A percentile compares a stretch with the other conserved stretches of the same genome.
phyloP scores from a whole-genome alignment of 1,284 basidiomycete genomes.

The Cryptococcus sp. region DNA sequence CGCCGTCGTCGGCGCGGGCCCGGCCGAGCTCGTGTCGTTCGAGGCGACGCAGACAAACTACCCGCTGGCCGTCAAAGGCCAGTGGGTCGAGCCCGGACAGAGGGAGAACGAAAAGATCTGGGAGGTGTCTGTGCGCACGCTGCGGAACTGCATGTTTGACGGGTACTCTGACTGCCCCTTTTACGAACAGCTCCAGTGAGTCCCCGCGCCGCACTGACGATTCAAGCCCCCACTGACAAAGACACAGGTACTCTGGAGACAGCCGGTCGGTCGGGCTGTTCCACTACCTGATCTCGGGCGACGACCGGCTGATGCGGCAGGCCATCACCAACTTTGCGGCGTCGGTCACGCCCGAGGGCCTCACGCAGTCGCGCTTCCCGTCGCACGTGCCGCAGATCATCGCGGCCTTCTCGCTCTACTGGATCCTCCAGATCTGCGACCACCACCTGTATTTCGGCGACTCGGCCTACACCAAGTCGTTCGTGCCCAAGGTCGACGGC shows the following conservation, averaged over 20 bases:
- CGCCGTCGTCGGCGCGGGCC: neutral
- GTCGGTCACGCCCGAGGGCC: slow-evolving; percentile 27
- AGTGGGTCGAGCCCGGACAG: slow-evolving; percentile 22
- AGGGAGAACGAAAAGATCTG: slow-evolving; percentile 20
- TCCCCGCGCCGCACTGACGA: neutral
- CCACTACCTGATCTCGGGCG: slow-evolving; percentile 31
- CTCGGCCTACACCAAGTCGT: slow-evolving; percentile 10
- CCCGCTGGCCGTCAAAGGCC: slow-evolving; percentile 22
- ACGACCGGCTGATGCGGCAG: slow-evolving; percentile 29
- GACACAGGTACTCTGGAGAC: slow-evolving; percentile 28
- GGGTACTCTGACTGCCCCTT: slow-evolving; percentile 37
- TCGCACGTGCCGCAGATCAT: slow-evolving; percentile 32
- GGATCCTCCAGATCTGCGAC: slow-evolving; percentile 25
- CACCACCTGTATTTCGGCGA: slow-evolving; percentile 28
- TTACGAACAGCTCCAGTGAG: slow-evolving; percentile 34
- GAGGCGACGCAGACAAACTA: slow-evolving; percentile 29
- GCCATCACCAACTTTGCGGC: slow-evolving; percentile 26
- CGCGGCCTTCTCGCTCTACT: slow-evolving; percentile 31
- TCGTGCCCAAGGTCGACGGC: slow-evolving; percentile 26
- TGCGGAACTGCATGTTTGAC: slow-evolving; percentile 37
- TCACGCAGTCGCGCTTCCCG: slow-evolving; percentile 29
- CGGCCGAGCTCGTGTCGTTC: slow-evolving; percentile 15
- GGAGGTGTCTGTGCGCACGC: slow-evolving; percentile 27
- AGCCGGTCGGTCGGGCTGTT: slow-evolving; percentile 28
- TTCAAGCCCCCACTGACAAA: neutral